These are phyloP conservation scores for Kwoniella newhampshirensis DNA, from an alignment of 768 basidiomycete species.

Conservation along the genomic window DNA sequence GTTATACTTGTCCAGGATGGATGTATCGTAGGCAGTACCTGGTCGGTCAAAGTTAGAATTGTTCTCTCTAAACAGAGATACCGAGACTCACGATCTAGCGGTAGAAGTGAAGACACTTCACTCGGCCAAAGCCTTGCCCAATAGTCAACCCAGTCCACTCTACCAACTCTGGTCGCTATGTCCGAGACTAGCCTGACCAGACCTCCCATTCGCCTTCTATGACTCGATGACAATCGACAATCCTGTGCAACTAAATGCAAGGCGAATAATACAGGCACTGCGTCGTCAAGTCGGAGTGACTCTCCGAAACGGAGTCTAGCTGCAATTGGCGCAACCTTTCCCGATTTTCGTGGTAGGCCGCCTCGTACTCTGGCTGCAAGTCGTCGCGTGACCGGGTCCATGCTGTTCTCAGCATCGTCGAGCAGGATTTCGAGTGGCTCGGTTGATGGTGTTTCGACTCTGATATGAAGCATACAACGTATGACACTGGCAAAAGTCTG, in stretches of 20 bases:
- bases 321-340: not conserved
- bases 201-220: not conserved
- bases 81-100: slow-evolving; percentile 5
- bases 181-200: slow-evolving; percentile 26
- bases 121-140: slow-evolving; percentile 67
- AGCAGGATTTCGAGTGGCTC: slow-evolving; percentile 9
- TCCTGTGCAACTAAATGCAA: slow-evolving; percentile 74
- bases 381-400: slow-evolving; percentile 29
- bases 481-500: slow-evolving; percentile 13
- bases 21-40: slow-evolving; percentile 15
- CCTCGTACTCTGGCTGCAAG: slow-evolving; percentile 26
- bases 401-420: not conserved
- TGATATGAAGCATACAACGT: slow-evolving; percentile 16
- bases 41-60: too few species aligned
- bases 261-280: slow-evolving; percentile 67
- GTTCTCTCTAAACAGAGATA: too few species aligned
- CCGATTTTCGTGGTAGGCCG: not conserved
- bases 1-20: slow-evolving; percentile 60
- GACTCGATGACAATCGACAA: slow-evolving; percentile 37
- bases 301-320: not conserved
- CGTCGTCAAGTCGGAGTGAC: not conserved
- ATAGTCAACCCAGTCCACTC: slow-evolving; percentile 87
- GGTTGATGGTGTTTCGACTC: not conserved
- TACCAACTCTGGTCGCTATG: slow-evolving; percentile 55
- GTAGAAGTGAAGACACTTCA: not conserved